Conservation (phyloP, 805 yeast species). For the Pichia cabralensis region DNA sequence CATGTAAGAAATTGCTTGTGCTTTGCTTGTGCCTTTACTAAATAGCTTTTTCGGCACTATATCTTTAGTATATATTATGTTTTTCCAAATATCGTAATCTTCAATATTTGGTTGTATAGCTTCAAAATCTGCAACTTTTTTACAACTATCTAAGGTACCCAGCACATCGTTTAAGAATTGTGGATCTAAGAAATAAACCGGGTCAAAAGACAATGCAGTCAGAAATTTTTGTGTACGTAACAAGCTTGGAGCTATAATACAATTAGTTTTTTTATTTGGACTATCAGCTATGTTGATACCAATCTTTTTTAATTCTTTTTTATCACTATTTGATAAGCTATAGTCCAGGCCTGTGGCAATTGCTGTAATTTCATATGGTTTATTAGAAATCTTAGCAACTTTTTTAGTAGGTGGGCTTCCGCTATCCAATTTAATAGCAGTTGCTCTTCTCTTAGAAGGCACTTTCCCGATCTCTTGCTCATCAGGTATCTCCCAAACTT, state of each 20-base stretch:
- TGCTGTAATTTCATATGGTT: conserved; percentile 34
- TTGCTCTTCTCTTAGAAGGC: too few species aligned
- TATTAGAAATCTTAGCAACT: conserved; percentile 10
- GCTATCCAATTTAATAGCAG: background rate
- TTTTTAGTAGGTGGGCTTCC: too few species aligned
- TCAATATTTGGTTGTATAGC: conserved; percentile 18
- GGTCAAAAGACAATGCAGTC: conserved; percentile 50
- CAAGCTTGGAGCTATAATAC: conserved; percentile 71
- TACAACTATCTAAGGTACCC: conserved; percentile 23
- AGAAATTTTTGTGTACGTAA: conserved; percentile 83
- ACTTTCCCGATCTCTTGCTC: too few species aligned
- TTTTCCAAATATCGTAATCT: conserved; percentile 20
- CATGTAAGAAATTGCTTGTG: conserved; percentile 13
- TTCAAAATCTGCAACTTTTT: conserved; percentile 19
- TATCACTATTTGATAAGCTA: conserved; percentile 34
- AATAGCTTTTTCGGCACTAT: conserved; percentile 26
- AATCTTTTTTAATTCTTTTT: conserved; percentile 31
- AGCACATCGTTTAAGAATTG: conserved; percentile 36
- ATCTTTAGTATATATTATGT: conserved; percentile 26
- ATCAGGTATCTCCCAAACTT: too few species aligned
- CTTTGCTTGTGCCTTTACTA: conserved; percentile 12
- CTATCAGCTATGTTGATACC: conserved; percentile 45
- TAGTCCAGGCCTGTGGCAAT: conserved; percentile 60
- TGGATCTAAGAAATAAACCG: conserved; percentile 46
- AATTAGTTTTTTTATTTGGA: conserved; percentile 31